A percentile compares a stretch with the other conserved stretches of the same genome.
phyloP scores from a whole-genome alignment of 2,329 filamentous ascomycete genomes.

The Paramyrothecium sp. region DNA sequence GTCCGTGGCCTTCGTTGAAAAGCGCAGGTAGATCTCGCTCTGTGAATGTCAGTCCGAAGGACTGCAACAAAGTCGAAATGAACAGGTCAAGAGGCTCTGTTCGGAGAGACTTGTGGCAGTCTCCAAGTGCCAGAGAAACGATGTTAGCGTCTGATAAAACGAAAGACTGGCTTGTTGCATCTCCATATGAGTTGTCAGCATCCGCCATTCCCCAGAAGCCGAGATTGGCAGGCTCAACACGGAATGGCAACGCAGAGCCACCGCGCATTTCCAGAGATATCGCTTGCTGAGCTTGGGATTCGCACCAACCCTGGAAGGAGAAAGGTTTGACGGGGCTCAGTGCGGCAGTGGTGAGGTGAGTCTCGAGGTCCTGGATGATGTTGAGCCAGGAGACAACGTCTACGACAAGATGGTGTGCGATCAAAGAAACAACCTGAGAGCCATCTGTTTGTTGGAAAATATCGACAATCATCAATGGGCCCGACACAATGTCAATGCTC shows the following conservation, averaged over 20 bases:
- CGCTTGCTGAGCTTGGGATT: constrained; percentile 30
- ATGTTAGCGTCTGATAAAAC: constrained; percentile 2
- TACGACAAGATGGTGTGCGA: constrained; percentile 35
- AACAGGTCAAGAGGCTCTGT: constrained; percentile 38
- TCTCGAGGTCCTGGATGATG: constrained; percentile 41
- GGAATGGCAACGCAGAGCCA: constrained; percentile 4
- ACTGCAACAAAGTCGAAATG: constrained; percentile 28
- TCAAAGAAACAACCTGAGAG: constrained; percentile 24
- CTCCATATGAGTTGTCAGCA: constrained; percentile 7
- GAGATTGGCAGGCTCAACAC: constrained; percentile 4
- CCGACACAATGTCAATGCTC: neutral
- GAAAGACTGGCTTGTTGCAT: constrained; percentile 5
- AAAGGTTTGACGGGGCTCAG: constrained; percentile 17
- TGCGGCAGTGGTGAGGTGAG: constrained; percentile 23
- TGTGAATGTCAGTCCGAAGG: constrained; percentile 31
- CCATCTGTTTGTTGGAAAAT: constrained; percentile 1
- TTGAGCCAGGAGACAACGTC: constrained; percentile 46
- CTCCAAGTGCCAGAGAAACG: constrained; percentile 12
- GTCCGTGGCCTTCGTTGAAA: constrained; percentile 40
- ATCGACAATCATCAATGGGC: constrained; percentile 7
- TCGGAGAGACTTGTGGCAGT: constrained; percentile 24
- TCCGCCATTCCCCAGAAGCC: constrained; percentile 17
- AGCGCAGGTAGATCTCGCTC: constrained; percentile 31
- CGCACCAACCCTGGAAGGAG: constrained; percentile 36
- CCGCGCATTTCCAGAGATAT: neutral